Conservation (phyloP, 106 monocot species). For the Amphibolis antarctica region DNA sequence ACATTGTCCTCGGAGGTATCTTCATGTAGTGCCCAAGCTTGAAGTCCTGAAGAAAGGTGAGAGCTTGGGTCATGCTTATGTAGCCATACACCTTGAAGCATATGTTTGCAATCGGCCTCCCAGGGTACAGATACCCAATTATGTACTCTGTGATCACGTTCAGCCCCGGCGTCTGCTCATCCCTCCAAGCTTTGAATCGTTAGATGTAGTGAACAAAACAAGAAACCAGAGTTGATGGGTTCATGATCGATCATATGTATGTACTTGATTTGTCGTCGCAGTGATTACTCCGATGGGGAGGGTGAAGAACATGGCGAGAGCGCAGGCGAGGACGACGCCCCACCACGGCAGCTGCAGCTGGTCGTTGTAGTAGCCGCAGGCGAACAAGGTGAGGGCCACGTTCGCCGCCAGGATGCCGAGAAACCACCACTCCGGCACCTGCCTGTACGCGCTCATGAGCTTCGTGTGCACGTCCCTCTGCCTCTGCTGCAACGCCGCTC, state of each 20-base stretch:
- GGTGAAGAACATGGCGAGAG: slow-evolving; percentile 39
- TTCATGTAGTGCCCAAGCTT: slow-evolving; percentile 54
- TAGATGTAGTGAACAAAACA: neutral
- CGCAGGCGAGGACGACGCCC: slow-evolving; percentile 43
- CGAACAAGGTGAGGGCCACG: slow-evolving; percentile 29
- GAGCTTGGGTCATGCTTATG: slow-evolving; percentile 31
- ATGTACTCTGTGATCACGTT: slow-evolving; percentile 52
- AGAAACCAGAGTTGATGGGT: neutral
- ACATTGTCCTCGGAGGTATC: slow-evolving; percentile 44
- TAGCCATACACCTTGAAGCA: slow-evolving; percentile 39
- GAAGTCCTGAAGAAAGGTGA: slow-evolving; percentile 37
- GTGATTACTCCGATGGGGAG: slow-evolving; percentile 53
- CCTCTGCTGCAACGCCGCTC: slow-evolving; percentile 17
- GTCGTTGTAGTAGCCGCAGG: slow-evolving; percentile 18
- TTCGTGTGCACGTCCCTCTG: slow-evolving; percentile 37
- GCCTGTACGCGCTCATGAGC: slow-evolving; percentile 40
- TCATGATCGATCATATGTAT: neutral
- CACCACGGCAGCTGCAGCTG: slow-evolving; percentile 27
- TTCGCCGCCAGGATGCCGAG: slow-evolving; percentile 18
- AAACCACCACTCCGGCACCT: slow-evolving; percentile 57
- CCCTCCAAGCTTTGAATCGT: neutral
- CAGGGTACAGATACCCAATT: slow-evolving; percentile 46
- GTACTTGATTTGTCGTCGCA: slow-evolving; percentile 53
- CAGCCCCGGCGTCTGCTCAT: slow-evolving; percentile 28
- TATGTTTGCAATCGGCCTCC: slow-evolving; percentile 33